Evolutionary conservation across 805 yeast species (phyloP).

Genomic region (Wickerhamiella vanderwaltii): DNA sequence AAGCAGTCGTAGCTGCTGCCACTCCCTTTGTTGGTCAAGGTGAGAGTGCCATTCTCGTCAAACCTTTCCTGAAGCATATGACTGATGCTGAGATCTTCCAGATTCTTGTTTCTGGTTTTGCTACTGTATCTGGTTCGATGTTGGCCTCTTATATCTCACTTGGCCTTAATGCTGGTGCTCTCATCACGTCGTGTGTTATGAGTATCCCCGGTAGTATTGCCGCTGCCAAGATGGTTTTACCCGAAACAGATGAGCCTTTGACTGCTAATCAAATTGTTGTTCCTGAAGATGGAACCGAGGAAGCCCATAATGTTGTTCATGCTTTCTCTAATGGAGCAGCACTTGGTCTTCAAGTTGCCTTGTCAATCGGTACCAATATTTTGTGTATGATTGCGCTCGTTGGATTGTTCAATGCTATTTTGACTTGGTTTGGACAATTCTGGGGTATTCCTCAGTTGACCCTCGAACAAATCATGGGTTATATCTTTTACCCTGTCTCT

Average conservation of each 20-base stretch:
- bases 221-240: conserved; percentile 45
- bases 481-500: conserved; percentile 47
- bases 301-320: conserved; percentile 41
- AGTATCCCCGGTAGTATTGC: conserved; percentile 55
- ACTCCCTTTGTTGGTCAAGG: conserved; percentile 58
- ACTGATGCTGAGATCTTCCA: conserved; percentile 53
- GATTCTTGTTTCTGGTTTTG: conserved; percentile 50
- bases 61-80: conserved; percentile 45
- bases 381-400: conserved; percentile 51
- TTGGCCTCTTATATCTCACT: conserved; percentile 50
- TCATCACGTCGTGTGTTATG: conserved; percentile 58
- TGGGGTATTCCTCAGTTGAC: conserved; percentile 46
- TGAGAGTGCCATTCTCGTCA: conserved; percentile 49
- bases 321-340: conserved; percentile 49
- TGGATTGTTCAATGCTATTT: conserved; percentile 41
- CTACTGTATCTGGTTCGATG: conserved; percentile 54
- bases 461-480: conserved; percentile 44
- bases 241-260: conserved; percentile 45
- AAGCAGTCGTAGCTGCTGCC: conserved; percentile 53
- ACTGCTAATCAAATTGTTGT: conserved; percentile 39
- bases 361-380: conserved; percentile 44
- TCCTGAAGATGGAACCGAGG: conserved; percentile 34
- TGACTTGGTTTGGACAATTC: conserved; percentile 49
- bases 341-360: conserved; percentile 45
- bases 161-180: conserved; percentile 50